Conservation (phyloP, 192 early-diverging fungal genomes). For the Backusella parvicylindrica region DNA sequence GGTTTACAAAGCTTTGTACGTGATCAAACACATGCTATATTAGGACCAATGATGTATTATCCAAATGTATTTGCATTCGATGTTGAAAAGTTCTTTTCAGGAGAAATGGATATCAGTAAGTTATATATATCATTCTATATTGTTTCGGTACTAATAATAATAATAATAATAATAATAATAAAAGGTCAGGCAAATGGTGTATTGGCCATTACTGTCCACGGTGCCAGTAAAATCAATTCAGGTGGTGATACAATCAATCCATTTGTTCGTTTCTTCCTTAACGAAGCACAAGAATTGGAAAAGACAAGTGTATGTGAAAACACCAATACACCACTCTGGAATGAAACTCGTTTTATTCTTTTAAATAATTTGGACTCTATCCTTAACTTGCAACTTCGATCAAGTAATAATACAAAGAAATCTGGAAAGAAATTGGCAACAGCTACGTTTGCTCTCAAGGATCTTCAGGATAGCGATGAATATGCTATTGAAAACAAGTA, state of each 20-base stretch:
- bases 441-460: slow-evolving; percentile 11
- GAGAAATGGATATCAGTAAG: slow-evolving; percentile 35
- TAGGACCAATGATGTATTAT: slow-evolving; percentile 46
- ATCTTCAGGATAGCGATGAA: slow-evolving; percentile 11
- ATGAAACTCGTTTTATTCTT: slow-evolving; percentile 31
- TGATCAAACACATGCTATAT: slow-evolving; percentile 52
- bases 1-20: slow-evolving; percentile 64
- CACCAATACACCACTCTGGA: slow-evolving; percentile 21
- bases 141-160: too few species aligned
- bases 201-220: slow-evolving; percentile 26
- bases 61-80: slow-evolving; percentile 33
- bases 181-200: slow-evolving; percentile 38
- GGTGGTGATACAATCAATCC: slow-evolving; percentile 16
- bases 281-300: slow-evolving; percentile 30
- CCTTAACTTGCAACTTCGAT: slow-evolving; percentile 23
- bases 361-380: slow-evolving; percentile 25
- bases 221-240: not conserved
- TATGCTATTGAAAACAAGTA: slow-evolving; percentile 13
- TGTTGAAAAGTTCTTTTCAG: slow-evolving; percentile 32
- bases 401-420: slow-evolving; percentile 2
- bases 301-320: slow-evolving; percentile 17
- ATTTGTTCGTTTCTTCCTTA: slow-evolving; percentile 26
- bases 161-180: not conserved
- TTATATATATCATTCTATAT: not conserved
- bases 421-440: slow-evolving; percentile 21